These are phyloP conservation scores for Ogataea zsoltii DNA, from an alignment of 805 yeast species.

Conservation along the genomic window DNA sequence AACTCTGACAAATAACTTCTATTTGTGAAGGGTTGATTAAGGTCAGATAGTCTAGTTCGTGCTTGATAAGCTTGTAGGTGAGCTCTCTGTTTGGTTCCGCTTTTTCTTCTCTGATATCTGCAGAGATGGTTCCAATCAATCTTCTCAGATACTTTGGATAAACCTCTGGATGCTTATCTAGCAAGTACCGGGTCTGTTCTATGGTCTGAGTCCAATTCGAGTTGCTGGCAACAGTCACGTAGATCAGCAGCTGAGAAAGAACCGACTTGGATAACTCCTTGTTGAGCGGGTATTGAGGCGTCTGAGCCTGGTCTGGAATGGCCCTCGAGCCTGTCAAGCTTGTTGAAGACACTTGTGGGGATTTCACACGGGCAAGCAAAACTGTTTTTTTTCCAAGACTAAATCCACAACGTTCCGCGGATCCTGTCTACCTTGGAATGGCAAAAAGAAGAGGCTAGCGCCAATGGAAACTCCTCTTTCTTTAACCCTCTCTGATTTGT, in stretches of 20 bases:
- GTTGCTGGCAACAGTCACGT: constrained; percentile 45
- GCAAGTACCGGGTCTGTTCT: constrained; percentile 48
- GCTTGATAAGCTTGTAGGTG: constrained; percentile 21
- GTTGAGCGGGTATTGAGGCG: constrained; percentile 24
- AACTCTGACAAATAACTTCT: constrained; percentile 13
- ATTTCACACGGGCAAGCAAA: constrained; percentile 5
- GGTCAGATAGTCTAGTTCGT: constrained; percentile 28
- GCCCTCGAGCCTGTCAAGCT: constrained; percentile 29
- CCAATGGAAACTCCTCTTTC: not conserved
- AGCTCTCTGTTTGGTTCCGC: constrained; percentile 16
- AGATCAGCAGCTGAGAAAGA: constrained; percentile 53
- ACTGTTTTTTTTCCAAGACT: constrained; percentile 6
- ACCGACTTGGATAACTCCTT: constrained; percentile 33
- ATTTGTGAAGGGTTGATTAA: constrained; percentile 19
- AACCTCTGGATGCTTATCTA: constrained; percentile 38
- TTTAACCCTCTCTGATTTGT: constrained; percentile 1
- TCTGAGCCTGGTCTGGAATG: constrained; percentile 23
- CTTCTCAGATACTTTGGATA: constrained; percentile 31
- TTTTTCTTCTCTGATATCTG: constrained; percentile 30
- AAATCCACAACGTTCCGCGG: not conserved
- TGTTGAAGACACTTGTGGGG: constrained; percentile 22
- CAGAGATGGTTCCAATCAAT: not conserved
- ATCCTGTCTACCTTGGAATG: not conserved
- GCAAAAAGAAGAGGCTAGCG: constrained; percentile 3
- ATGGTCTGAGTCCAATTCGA: constrained; percentile 41